These are phyloP conservation scores for Actinomucor elegans DNA, from an alignment of 371 early-diverging fungal species.

Conservation along the genomic window DNA sequence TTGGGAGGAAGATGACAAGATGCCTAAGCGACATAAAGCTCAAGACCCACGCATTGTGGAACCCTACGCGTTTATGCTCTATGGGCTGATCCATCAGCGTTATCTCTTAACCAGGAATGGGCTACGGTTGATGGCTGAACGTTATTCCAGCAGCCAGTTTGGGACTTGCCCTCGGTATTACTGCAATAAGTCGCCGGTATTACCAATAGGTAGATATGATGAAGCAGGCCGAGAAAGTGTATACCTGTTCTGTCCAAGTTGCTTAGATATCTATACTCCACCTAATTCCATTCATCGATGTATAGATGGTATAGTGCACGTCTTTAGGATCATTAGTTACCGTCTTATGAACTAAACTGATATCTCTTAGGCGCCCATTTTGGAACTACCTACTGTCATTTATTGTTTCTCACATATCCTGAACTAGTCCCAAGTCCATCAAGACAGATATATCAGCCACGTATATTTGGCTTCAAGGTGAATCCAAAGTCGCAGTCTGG, in stretches of 20 bases:
- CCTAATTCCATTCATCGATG: slow-evolving; percentile 68
- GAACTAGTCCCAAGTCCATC: slow-evolving; percentile 63
- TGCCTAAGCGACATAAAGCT: slow-evolving; percentile 9
- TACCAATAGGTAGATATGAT: slow-evolving; percentile 86
- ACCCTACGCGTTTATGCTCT: slow-evolving; percentile 63
- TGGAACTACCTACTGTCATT: slow-evolving; percentile 93
- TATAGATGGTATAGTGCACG: slow-evolving; percentile 82
- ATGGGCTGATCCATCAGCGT: slow-evolving; percentile 84
- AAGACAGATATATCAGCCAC: slow-evolving; percentile 65
- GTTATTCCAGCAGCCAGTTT: slow-evolving; percentile 75
- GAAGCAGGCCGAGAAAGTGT: slow-evolving; percentile 61
- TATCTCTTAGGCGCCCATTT: slow-evolving; percentile 93
- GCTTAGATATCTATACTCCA: slow-evolving; percentile 87
- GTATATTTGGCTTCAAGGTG: slow-evolving; percentile 83
- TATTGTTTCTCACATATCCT: slow-evolving; percentile 85
- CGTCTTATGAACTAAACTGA: too few species aligned
- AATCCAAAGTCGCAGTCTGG: slow-evolving; percentile 57
- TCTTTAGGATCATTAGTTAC: background rate
- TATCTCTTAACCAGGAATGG: slow-evolving; percentile 81
- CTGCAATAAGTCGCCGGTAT: slow-evolving; percentile 72
- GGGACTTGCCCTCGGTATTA: slow-evolving; percentile 84
- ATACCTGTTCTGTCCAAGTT: slow-evolving; percentile 80
- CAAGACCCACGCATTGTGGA: slow-evolving; percentile 43
- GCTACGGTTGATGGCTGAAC: slow-evolving; percentile 77
- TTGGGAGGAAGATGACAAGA: slow-evolving; percentile 30